phyloP scores from a whole-genome alignment of 306 rosid species.

The Oemleria cerasiformis region DNA sequence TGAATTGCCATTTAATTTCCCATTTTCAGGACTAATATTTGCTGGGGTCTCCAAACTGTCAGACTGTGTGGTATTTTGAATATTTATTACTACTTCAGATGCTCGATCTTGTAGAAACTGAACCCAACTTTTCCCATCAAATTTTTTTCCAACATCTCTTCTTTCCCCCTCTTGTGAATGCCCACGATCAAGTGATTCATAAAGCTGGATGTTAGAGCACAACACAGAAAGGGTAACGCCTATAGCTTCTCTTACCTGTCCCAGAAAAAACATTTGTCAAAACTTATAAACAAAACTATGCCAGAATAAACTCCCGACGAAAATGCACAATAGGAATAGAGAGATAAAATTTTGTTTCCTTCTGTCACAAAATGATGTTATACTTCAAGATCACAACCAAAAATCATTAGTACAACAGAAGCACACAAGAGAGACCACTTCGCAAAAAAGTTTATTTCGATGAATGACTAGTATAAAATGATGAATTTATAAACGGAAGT shows the following conservation, averaged over 20 bases:
- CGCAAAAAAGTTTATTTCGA: not conserved
- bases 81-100: conserved; percentile 61
- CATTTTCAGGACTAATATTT: conserved; percentile 56
- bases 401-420: not conserved
- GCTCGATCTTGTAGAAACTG: conserved; percentile 55
- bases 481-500: not conserved
- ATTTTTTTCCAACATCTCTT: conserved; percentile 35
- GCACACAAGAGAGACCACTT: not conserved
- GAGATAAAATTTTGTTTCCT: not conserved
- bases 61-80: conserved; percentile 70
- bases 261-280: conserved; percentile 30
- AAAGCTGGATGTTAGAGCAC: conserved; percentile 87
- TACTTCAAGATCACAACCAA: not conserved
- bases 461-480: not conserved
- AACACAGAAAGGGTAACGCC: conserved; percentile 83
- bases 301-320: not conserved
- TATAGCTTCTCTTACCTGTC: conserved; percentile 90
- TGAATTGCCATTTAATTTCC: conserved; percentile 63
- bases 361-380: not conserved
- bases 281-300: conserved; percentile 2
- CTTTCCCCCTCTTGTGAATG: conserved; percentile 33
- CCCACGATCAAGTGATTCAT: conserved; percentile 51
- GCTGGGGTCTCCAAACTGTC: conserved; percentile 46
- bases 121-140: conserved; percentile 73
- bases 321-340: conserved; percentile 1